phyloP scores from a whole-genome alignment of 768 basidiomycete species.

The Infundibulicybe gibba region DNA sequence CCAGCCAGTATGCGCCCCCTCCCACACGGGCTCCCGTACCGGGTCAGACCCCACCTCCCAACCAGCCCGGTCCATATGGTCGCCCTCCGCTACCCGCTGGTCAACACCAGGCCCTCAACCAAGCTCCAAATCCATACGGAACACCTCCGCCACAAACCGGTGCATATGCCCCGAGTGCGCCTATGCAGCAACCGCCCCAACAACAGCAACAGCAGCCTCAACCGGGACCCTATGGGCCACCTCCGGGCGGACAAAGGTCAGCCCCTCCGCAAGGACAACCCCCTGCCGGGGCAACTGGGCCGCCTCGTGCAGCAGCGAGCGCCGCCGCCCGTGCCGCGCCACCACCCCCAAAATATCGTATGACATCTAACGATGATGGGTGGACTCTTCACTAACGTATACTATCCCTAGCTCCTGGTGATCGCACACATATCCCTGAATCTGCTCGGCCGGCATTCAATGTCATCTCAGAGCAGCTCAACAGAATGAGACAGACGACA shows the following conservation, averaged over 20 bases:
- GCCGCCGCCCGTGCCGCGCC: constrained; percentile 21
- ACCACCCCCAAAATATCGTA: constrained; percentile 44
- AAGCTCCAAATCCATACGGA: constrained; percentile 29
- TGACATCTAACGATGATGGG: constrained; percentile 12
- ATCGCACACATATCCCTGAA: constrained; percentile 88
- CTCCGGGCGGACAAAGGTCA: constrained; percentile 28
- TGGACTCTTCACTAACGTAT: constrained; percentile 3
- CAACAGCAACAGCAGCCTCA: constrained; percentile 20
- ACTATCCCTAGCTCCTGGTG: constrained; percentile 70
- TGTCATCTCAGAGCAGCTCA: constrained; percentile 60
- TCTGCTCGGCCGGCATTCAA: constrained; percentile 60
- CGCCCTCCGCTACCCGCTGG: constrained; percentile 23
- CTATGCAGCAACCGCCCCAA: constrained; percentile 12
- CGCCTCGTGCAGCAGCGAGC: constrained; percentile 15
- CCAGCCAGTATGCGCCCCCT: constrained; percentile 48
- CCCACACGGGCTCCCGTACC: constrained; percentile 34
- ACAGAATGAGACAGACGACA: constrained; percentile 64
- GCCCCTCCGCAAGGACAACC: constrained; percentile 20
- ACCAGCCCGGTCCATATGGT: constrained; percentile 28
- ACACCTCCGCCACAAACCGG: constrained; percentile 24
- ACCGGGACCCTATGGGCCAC: constrained; percentile 38
- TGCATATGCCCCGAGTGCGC: constrained; percentile 17
- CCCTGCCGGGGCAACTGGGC: constrained; percentile 29
- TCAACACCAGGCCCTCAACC: constrained; percentile 13
- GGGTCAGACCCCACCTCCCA: constrained; percentile 40